Evolutionary conservation across 768 basidiomycete species (phyloP).

Genomic region (Boletus huronensis): DNA sequence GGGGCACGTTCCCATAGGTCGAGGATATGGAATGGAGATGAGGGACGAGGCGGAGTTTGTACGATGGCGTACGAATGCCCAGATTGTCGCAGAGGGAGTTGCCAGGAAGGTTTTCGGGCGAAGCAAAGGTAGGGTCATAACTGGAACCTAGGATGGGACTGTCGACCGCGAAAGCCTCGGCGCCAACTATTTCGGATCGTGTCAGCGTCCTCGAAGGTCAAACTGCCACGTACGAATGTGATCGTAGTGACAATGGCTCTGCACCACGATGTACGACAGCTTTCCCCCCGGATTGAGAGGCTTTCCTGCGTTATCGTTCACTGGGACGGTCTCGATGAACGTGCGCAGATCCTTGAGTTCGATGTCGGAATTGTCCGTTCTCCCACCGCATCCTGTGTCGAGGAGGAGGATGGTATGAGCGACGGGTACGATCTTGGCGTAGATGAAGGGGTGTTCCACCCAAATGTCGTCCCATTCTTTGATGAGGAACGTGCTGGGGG

Average conservation of each 20-base stretch:
- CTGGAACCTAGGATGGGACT: conserved; percentile 47
- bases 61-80: conserved; percentile 42
- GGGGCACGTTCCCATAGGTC: conserved; percentile 13
- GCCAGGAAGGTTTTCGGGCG: conserved; percentile 37
- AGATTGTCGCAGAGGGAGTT: conserved; percentile 46
- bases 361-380: conserved; percentile 38
- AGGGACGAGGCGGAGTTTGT: conserved; percentile 44
- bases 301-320: conserved; percentile 40
- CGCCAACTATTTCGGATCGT: conserved; percentile 36
- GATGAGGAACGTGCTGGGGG: conserved; percentile 40
- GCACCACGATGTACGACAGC: conserved; percentile 45
- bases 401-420: conserved; percentile 44
- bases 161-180: conserved; percentile 48
- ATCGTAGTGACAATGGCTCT: conserved; percentile 57
- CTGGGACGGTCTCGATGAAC: conserved; percentile 46
- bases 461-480: conserved; percentile 51
- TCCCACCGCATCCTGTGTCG: conserved; percentile 56
- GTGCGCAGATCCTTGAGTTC: conserved; percentile 42
- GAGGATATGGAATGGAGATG: conserved; percentile 36
- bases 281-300: conserved; percentile 43
- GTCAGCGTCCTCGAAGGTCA: background rate
- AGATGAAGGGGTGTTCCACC: conserved; percentile 53
- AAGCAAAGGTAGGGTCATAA: conserved; percentile 44
- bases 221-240: conserved; percentile 47
- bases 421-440: conserved; percentile 42